Evolutionary conservation across 495 filamentous ascomycete species (phyloP).

Genomic region (Hypoxylon lenormandii): DNA sequence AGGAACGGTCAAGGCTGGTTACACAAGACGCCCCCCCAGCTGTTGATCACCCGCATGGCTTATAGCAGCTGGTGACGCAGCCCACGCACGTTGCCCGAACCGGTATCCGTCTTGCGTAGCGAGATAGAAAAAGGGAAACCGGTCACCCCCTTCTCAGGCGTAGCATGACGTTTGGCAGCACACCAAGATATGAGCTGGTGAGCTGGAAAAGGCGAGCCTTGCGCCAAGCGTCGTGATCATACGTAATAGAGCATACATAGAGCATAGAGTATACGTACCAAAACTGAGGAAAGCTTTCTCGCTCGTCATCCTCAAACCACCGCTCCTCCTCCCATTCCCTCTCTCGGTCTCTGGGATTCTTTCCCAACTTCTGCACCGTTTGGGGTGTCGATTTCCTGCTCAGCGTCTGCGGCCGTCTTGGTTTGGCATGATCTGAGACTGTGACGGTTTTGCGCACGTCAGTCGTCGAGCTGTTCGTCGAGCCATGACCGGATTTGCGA

Average conservation of each 20-base stretch:
- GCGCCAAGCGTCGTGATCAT: conserved; percentile 26
- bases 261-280: conserved; percentile 56
- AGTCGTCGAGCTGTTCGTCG: conserved; percentile 62
- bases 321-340: conserved; percentile 60
- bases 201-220: conserved; percentile 7
- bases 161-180: conserved; percentile 39
- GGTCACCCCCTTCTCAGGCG: conserved; percentile 42
- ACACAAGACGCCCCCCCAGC: conserved; percentile 52
- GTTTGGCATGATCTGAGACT: conserved; percentile 52
- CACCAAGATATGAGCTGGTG: conserved; percentile 20
- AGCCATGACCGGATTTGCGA: conserved; percentile 62
- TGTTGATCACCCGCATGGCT: conserved; percentile 54
- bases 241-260: conserved; percentile 6
- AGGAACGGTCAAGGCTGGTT: conserved; percentile 54
- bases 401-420: conserved; percentile 55
- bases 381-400: conserved; percentile 57
- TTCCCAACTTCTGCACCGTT: conserved; percentile 56
- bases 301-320: conserved; percentile 63
- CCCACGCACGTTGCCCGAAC: conserved; percentile 49
- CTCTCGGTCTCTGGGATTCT: conserved; percentile 59
- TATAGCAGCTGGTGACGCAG: conserved; percentile 55
- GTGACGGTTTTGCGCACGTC: conserved; percentile 60
- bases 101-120: conserved; percentile 45
- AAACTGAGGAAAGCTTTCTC: conserved; percentile 65
- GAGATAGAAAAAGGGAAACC: conserved; percentile 33